These are phyloP conservation scores for Penicillium italicum DNA, from an alignment of 2,329 filamentous ascomycete genomes.

Conservation along the genomic window DNA sequence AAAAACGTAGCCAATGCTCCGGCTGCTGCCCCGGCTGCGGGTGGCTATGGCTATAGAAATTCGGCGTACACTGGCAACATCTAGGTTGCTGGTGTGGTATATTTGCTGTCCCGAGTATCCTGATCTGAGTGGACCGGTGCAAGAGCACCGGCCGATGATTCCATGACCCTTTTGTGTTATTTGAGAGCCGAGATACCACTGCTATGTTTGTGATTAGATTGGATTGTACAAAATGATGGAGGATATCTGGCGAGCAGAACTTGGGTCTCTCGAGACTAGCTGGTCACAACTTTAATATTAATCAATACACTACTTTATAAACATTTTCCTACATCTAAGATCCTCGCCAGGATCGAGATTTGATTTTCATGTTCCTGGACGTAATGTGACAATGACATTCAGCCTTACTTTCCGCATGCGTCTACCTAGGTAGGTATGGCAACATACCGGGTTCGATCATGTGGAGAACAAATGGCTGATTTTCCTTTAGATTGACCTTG, in stretches of 20 bases:
- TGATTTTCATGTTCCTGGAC: not conserved
- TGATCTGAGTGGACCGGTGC: not conserved
- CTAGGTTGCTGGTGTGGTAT: slow-evolving; percentile 6
- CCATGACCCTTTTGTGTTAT: slow-evolving; percentile 15
- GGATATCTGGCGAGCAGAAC: slow-evolving; percentile 9
- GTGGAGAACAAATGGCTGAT: not conserved
- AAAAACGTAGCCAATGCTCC: slow-evolving; percentile 15
- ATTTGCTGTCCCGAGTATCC: not conserved
- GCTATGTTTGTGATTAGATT: slow-evolving; percentile 14
- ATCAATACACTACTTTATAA: not conserved
- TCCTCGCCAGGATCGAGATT: not conserved
- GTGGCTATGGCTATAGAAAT: slow-evolving; percentile 30
- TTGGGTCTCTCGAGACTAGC: slow-evolving; percentile 1
- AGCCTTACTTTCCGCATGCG: slow-evolving; percentile 2
- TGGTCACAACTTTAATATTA: slow-evolving; percentile 4
- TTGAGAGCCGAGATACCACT: slow-evolving; percentile 21
- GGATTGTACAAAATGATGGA: slow-evolving; percentile 13
- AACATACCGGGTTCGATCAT: not conserved
- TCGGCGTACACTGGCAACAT: slow-evolving; percentile 34
- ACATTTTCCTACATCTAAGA: too few relatives aligned
- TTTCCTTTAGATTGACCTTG: not conserved
- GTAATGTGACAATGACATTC: not conserved
- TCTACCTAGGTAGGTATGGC: not conserved
- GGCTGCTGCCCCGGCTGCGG: slow-evolving; percentile 14
- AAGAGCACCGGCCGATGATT: slow-evolving; percentile 13